These are phyloP conservation scores for Apiospora koreana DNA, from an alignment of 2,329 filamentous ascomycete genomes.

Conservation along the genomic window DNA sequence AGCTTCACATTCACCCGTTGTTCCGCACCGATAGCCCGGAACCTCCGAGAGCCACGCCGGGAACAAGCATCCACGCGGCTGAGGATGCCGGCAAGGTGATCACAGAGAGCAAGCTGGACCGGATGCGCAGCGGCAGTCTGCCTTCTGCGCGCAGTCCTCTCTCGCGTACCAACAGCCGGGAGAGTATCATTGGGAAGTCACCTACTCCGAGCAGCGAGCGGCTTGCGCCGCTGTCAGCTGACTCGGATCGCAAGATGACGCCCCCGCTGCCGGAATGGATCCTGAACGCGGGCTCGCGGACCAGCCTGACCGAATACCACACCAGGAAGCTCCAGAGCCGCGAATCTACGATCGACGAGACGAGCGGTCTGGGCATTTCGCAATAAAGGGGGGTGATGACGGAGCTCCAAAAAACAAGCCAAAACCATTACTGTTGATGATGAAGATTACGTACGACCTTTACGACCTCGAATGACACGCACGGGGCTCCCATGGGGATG, in stretches of 20 bases:
- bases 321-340: conserved; percentile 37
- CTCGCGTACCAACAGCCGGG: conserved; percentile 50
- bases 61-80: conserved; percentile 71
- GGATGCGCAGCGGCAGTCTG: conserved; percentile 59
- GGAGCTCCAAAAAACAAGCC: neutral
- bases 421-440: neutral
- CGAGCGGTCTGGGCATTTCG: conserved; percentile 2
- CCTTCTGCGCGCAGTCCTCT: conserved; percentile 50
- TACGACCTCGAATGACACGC: neutral
- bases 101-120: conserved; percentile 51
- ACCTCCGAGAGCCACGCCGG: conserved; percentile 65
- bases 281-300: conserved; percentile 52
- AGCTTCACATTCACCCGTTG: conserved; percentile 75
- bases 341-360: conserved; percentile 10
- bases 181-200: conserved; percentile 41
- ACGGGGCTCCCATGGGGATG: neutral
- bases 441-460: conserved; percentile 9
- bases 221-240: conserved; percentile 22
- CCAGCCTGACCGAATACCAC: conserved; percentile 50
- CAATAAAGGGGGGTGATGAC: conserved; percentile 18
- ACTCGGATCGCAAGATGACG: conserved; percentile 52
- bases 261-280: conserved; percentile 65
- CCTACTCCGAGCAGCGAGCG: conserved; percentile 24
- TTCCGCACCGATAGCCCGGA: conserved; percentile 73
- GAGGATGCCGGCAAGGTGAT: conserved; percentile 69